Percentiles rank a stretch among this genome's conserved stretches.
phyloP scores from a whole-genome alignment of 441 rosid species.

The California macrophylla region DNA sequence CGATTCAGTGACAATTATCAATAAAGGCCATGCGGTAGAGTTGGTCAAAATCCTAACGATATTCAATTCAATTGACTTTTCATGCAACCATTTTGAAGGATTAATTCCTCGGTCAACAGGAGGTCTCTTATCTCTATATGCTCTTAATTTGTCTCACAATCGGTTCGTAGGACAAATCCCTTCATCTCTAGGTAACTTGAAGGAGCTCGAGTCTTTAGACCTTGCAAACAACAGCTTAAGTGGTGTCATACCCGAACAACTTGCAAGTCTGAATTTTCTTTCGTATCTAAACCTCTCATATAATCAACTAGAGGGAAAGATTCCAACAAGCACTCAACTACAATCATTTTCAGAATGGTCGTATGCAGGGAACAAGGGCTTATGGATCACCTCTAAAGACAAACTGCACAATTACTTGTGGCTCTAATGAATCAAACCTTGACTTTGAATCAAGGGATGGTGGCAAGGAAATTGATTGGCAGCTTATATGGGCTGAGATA shows the following conservation, averaged over 20 bases:
- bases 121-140: background rate
- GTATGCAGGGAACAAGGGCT: background rate
- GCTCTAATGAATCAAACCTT: background rate
- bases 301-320: background rate
- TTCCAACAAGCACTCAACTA: background rate
- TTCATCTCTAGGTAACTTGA: background rate
- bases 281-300: background rate
- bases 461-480: background rate
- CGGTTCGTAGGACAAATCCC: background rate
- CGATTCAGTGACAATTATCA: background rate
- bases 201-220: slow-evolving; percentile 2
- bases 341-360: slow-evolving; percentile 5
- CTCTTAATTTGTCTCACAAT: slow-evolving; percentile 4
- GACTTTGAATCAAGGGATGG: background rate
- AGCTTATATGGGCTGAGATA: background rate
- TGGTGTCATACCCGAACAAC: background rate
- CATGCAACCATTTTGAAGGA: background rate
- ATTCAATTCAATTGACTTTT: background rate
- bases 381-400: background rate
- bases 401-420: background rate
- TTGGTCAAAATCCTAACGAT: background rate
- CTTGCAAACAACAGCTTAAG: background rate
- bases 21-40: background rate
- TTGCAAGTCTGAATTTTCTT: background rate
- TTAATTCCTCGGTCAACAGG: background rate